Conservation (phyloP, 208 protist genomes). For the Trypanosoma theileri region DNA sequence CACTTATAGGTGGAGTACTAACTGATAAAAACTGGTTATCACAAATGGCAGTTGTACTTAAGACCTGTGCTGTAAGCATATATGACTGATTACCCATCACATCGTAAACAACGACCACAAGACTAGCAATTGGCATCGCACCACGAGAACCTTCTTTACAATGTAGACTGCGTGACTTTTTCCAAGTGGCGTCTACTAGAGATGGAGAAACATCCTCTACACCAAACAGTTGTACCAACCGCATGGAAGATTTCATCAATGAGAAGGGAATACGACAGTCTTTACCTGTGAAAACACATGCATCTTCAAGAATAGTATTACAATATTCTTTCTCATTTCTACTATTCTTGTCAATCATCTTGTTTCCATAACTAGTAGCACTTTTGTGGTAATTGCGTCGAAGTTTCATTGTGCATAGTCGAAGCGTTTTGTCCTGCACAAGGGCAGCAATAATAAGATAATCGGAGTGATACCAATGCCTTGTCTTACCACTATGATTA, state of each 20-base stretch:
- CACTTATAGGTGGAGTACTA: not conserved
- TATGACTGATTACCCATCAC: constrained; percentile 42
- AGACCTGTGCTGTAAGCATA: constrained; percentile 33
- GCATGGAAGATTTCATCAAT: constrained; percentile 75
- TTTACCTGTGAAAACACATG: constrained; percentile 36
- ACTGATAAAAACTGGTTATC: not conserved
- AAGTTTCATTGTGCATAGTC: constrained; percentile 52
- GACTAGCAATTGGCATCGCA: constrained; percentile 32
- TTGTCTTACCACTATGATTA: not conserved
- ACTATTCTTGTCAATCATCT: not conserved
- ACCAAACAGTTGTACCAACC: constrained; percentile 74
- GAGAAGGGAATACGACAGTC: constrained; percentile 58
- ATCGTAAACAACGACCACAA: constrained; percentile 67
- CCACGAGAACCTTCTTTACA: constrained; percentile 16
- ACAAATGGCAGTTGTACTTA: constrained; percentile 17
- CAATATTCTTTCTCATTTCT: not conserved
- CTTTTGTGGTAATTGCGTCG: constrained; percentile 11
- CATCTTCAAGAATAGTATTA: constrained; percentile 22
- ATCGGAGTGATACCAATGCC: constrained; percentile 21
- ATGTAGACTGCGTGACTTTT: constrained; percentile 25
- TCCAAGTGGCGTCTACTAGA: constrained; percentile 12
- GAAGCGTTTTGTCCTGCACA: constrained; percentile 79
- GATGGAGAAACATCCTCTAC: constrained; percentile 44
- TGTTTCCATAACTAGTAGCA: not conserved
- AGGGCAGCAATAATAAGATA: constrained; percentile 60